These are phyloP conservation scores for Euphorbia celastroides DNA, from an alignment of 441 rosid species.

Conservation along the genomic window DNA sequence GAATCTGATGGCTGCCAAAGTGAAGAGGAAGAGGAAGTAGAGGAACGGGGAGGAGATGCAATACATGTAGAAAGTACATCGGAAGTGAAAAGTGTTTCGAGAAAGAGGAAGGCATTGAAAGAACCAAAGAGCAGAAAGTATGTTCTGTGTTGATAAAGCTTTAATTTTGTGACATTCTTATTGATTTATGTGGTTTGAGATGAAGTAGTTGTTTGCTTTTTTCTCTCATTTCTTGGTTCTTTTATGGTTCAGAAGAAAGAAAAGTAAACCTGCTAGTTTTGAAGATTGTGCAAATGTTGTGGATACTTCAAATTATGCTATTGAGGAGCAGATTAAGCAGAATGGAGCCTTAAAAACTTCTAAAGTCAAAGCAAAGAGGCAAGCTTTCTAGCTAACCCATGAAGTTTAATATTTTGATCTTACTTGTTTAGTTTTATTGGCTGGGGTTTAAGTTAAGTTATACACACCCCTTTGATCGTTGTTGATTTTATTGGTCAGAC, in stretches of 20 bases:
- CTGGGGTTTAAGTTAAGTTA: not conserved
- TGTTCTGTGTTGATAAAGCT: conserved; percentile 13
- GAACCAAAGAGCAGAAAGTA: conserved; percentile 49
- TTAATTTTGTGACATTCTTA: not conserved
- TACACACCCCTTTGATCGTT: not conserved
- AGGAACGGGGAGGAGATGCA: conserved; percentile 20
- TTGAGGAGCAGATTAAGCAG: conserved; percentile 27
- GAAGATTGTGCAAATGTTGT: conserved; percentile 29
- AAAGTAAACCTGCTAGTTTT: conserved; percentile 39
- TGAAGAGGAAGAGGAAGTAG: conserved; percentile 40
- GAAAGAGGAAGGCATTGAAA: conserved; percentile 70
- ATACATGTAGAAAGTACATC: conserved; percentile 26
- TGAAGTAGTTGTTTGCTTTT: not conserved
- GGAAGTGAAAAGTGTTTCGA: conserved; percentile 35
- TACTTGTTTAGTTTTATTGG: not conserved
- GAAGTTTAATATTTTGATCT: not conserved
- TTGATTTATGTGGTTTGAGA: not conserved
- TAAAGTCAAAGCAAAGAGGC: conserved; percentile 18
- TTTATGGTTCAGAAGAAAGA: conserved; percentile 52
- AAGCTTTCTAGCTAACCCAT: conserved; percentile 1
- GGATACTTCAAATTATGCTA: conserved; percentile 23
- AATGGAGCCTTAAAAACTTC: conserved; percentile 22
- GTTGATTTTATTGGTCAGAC: conserved; percentile 4
- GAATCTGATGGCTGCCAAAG: conserved; percentile 58
- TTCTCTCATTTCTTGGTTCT: not conserved